Evolutionary conservation across 768 basidiomycete species (phyloP).

Genomic region (Podaxis sp.): DNA sequence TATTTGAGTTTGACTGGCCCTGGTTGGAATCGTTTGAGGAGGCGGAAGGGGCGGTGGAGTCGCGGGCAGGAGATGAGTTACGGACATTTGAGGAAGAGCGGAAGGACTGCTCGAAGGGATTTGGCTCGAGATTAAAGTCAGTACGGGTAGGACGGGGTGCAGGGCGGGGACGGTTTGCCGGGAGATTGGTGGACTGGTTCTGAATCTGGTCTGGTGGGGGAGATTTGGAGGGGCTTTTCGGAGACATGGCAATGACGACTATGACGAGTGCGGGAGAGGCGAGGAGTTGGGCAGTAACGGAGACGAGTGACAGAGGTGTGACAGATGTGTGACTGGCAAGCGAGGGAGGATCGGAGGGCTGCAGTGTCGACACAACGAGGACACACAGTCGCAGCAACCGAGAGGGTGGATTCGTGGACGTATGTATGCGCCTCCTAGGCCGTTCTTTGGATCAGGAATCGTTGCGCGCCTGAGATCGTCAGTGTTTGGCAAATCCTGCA

Average conservation of each 20-base stretch:
- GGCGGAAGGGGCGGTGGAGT: conserved; percentile 34
- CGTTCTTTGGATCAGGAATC: neutral
- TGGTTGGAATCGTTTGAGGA: conserved; percentile 32
- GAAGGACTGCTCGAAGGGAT: conserved; percentile 96
- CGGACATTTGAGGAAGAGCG: conserved; percentile 52
- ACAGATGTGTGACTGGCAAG: conserved; percentile 1
- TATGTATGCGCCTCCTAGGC: neutral
- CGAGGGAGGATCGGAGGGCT: neutral
- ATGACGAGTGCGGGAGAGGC: conserved; percentile 16
- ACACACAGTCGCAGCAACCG: neutral
- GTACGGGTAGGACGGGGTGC: conserved; percentile 48
- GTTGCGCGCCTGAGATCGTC: conserved; percentile 1
- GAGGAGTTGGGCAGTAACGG: conserved; percentile 4
- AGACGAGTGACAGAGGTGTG: conserved; percentile 1
- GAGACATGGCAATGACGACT: conserved; percentile 36
- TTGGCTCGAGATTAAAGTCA: conserved; percentile 79
- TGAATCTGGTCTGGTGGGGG: conserved; percentile 20
- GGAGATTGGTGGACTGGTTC: conserved; percentile 15
- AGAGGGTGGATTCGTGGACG: neutral
- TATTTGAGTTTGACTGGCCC: conserved; percentile 14
- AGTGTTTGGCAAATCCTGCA: conserved; percentile 11
- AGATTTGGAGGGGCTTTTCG: conserved; percentile 37
- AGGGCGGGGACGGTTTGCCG: conserved; percentile 18
- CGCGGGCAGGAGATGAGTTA: conserved; percentile 41
- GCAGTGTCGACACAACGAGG: neutral